Conservation (phyloP, 495 filamentous ascomycete species). For the Aspergillus olivimuriae region DNA sequence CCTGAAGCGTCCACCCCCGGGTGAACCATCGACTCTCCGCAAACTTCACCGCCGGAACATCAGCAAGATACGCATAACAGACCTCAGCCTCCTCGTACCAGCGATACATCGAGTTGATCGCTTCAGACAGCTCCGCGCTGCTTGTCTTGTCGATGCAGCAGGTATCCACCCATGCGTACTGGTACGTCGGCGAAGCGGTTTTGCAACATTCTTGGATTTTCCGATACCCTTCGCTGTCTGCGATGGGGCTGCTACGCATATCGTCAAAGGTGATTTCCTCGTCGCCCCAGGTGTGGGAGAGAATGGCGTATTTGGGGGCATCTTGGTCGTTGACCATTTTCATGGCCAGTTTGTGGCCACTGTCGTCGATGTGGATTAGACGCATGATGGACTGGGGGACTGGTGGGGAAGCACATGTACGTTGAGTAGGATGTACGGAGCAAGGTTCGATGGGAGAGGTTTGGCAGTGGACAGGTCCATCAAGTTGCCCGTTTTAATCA, state of each 20-base stretch:
- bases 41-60: background rate
- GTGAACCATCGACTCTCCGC: slow-evolving; percentile 6
- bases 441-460: too few relatives aligned
- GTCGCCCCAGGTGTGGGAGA: background rate
- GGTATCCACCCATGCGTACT: background rate
- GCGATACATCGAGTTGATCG: background rate
- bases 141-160: background rate
- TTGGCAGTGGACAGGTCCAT: too few relatives aligned
- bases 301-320: slow-evolving; percentile 2
- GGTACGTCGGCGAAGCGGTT: background rate
- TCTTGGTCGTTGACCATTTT: background rate
- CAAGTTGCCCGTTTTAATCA: too few relatives aligned
- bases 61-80: background rate
- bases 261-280: background rate
- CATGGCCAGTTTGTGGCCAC: background rate
- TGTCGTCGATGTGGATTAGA: background rate
- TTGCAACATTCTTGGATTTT: background rate
- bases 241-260: background rate
- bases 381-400: too few relatives aligned
- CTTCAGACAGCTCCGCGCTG: background rate
- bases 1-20: slow-evolving; percentile 11
- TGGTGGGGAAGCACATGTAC: too few relatives aligned
- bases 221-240: background rate
- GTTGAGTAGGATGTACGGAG: too few relatives aligned
- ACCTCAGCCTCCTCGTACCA: background rate